Base-by-base conservation (phyloP, 2,329 filamentous ascomycete genomes). In the Talaromyces pinophilus region DNA sequence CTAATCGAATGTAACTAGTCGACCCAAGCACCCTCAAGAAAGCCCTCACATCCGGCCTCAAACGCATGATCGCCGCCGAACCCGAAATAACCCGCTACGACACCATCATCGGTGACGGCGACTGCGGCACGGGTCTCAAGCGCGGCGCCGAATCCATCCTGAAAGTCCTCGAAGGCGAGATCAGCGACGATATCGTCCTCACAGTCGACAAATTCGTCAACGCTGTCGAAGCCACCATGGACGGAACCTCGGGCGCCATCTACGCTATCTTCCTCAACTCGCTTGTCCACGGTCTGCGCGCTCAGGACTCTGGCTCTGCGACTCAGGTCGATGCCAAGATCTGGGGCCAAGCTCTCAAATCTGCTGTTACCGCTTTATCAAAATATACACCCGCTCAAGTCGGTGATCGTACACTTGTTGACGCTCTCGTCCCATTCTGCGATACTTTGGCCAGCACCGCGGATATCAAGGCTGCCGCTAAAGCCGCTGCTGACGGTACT, bases 221-320 rank as follows among this genome's bases (percentile, higher is more conserved):
- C 35, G 83, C 88, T 1, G 87, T 92, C 17, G 90, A 92, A 75
- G 85, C 84, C 48, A 86, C 81, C 66, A 92, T 92, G 89, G 90
- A 91, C 73, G 90, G 90, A 60, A 92, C 90, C 2, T 90, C 87
- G 0, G 90, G 90, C n/a, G 90, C 90, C 28, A 84, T 92, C 64
- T 92, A 91, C 75, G 90, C 92, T 74, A 97, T 97, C 77, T 97
- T 96, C 83, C 84, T 97, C 68, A 96, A 96, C 76, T 88, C 92
- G 0, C 87, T 97, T 5, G 88, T 92, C 25, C 87, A 90, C 69
- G 88, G 86, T n/a, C 77, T 89, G 19, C 82, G 85, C 59, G 78
- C 81, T n/a, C 85, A 88, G 71, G 81, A 84, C 66, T 77, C 80
- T 0, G 72, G 72, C 28, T 78, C 80, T 1, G 73, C 17, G 76